These are phyloP conservation scores for Dothiorella sarmentorum DNA, from an alignment of 2,329 filamentous ascomycete genomes.

Conservation along the genomic window DNA sequence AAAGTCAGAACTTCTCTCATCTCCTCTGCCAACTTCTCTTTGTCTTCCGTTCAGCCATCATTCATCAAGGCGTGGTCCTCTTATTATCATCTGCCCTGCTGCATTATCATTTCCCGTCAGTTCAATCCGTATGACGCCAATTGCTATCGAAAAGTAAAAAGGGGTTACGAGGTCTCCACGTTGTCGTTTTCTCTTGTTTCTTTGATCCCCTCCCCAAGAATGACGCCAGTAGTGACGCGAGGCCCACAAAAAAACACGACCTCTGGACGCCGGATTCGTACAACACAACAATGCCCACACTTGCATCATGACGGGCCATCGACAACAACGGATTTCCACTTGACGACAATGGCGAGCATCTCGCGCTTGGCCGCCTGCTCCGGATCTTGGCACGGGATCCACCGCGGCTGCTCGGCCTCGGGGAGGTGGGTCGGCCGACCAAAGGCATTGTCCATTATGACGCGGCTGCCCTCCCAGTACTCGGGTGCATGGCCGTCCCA, in stretches of 20 bases:
- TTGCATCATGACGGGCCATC: background rate
- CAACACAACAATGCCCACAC: background rate
- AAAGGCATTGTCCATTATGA: constrained; percentile 5
- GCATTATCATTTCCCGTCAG: background rate
- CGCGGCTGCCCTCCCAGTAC: background rate
- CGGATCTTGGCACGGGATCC: background rate
- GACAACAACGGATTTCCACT: background rate
- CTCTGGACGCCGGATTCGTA: background rate
- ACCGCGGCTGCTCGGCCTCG: background rate
- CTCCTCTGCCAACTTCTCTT: background rate
- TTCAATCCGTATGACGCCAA: background rate
- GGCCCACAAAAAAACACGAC: background rate
- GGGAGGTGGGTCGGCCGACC: background rate
- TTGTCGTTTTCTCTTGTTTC: background rate
- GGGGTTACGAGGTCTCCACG: background rate
- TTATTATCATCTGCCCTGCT: background rate
- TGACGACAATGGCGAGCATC: constrained; percentile 3
- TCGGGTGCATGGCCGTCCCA: background rate
- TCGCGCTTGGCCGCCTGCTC: background rate
- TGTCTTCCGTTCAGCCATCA: too few relatives aligned
- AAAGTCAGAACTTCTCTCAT: background rate
- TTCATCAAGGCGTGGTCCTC: background rate
- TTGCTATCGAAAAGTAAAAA: background rate
- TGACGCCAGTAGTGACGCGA: background rate
- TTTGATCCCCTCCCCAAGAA: too few relatives aligned